Percentiles rank a stretch among this genome's conserved stretches.
phyloP scores from a whole-genome alignment of 164 flowering plant genomes.

The Stephania cephalantha region DNA sequence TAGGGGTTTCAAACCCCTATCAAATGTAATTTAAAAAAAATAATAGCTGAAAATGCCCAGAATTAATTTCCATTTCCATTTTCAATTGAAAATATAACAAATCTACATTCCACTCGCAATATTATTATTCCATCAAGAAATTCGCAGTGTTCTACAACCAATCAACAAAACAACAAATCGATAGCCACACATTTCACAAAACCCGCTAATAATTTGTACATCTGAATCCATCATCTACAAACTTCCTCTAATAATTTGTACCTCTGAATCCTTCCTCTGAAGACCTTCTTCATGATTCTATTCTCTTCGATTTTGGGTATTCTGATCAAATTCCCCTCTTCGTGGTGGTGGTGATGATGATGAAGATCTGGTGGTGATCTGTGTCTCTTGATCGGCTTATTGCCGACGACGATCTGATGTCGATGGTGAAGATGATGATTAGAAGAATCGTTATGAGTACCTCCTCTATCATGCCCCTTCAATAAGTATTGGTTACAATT shows the following conservation, averaged over 20 bases:
- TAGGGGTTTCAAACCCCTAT: too few relatives aligned
- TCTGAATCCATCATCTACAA: constrained; percentile 15
- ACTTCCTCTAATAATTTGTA: constrained; percentile 35
- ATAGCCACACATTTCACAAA: too few relatives aligned
- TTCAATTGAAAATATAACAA: too few relatives aligned
- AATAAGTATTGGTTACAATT: not conserved
- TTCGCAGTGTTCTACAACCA: too few relatives aligned
- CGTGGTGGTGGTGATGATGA: not conserved
- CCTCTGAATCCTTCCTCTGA: constrained; percentile 25
- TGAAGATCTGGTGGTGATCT: not conserved
- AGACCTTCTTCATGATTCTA: constrained; percentile 5
- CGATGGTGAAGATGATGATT: not conserved
- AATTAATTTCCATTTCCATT: too few relatives aligned
- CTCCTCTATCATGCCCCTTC: too few relatives aligned
- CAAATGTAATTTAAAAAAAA: too few relatives aligned
- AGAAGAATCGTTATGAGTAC: not conserved
- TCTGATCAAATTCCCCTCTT: not conserved
- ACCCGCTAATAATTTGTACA: too few relatives aligned
- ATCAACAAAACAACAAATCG: too few relatives aligned
- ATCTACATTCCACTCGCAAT: too few relatives aligned
- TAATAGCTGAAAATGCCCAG: too few relatives aligned
- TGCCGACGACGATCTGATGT: constrained; percentile 7
- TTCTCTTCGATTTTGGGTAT: constrained; percentile 7
- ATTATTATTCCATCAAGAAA: too few relatives aligned
- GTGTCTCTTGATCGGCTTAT: constrained; percentile 12